Base-by-base conservation (phyloP, 176 grass and related monocot genomes). In the Oryza coarctata region DNA sequence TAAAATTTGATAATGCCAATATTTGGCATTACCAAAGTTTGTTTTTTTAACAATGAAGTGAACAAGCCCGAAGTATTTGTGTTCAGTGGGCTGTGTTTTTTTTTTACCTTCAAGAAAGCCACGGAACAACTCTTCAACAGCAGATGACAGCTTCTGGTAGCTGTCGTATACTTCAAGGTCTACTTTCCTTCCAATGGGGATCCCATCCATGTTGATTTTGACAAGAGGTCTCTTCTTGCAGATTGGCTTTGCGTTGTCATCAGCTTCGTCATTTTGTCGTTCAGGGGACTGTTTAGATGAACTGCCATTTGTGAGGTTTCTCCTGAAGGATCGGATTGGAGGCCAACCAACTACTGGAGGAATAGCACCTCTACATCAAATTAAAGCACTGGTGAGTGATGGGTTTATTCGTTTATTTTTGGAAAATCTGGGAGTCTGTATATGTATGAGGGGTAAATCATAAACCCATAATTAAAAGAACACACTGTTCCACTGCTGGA, bases 181-280 rank as follows among this genome's bases (percentile, higher is more conserved):
- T 57, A 99, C 80, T 83, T 98, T 98, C 69, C 96, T 91, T 90
- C 96, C 96, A 47, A 98, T 98, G 23, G 93, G 96, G 80, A 93
- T 89, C 47, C 96, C 93, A 39, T 98, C 96, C 96, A 98, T 98
- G 89, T 98, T 98, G 65, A 98, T 93, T 82, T 98, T 98, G 35
- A 98, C 74, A 50, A 98, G 90, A 18, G 79, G 60, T 28, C 82
- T 76, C 45, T 82, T 95, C 73, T 89, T 93, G 89, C 29, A 76
- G 40, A 62, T 80, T 36, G 49, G 26, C 50, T 80, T 87, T 9
- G 2, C 38, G 63, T 85, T 92, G 22, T 73, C 70, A 68, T 69
- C 77, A 33, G 73, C 57, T 76, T 90, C 86, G 5, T 60, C 23
- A 30, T 77, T 87, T 82, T 86, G 83, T 65, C 57, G 62, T 26